phyloP scores from a whole-genome alignment of 1,139 yeast species.

The Ogataea hybrid region DNA sequence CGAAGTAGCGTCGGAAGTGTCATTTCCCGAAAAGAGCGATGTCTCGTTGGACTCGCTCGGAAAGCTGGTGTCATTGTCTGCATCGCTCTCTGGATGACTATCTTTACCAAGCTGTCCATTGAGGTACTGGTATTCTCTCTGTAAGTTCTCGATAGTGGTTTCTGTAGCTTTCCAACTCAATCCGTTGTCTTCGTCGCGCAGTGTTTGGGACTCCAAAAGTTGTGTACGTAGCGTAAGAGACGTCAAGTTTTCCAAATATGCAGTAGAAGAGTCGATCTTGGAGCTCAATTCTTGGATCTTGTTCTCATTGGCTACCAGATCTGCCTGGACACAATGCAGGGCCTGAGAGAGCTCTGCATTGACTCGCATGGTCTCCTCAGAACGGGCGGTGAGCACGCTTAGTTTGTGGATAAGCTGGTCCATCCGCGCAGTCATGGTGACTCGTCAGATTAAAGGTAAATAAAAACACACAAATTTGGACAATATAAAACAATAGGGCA shows the following conservation, averaged over 20 bases:
- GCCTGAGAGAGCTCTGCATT: slow-evolving; percentile 20
- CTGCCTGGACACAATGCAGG: slow-evolving; percentile 18
- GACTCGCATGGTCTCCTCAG: slow-evolving; percentile 15
- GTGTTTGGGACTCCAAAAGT: slow-evolving; percentile 37
- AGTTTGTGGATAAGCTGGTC: slow-evolving; percentile 7
- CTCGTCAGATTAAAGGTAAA: slow-evolving; percentile 11
- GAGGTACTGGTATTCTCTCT: slow-evolving; percentile 45
- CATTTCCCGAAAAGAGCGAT: neutral
- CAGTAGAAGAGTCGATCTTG: slow-evolving; percentile 27
- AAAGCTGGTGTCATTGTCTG: neutral
- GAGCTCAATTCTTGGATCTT: slow-evolving; percentile 23
- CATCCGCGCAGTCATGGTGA: slow-evolving; percentile 8
- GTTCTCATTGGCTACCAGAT: slow-evolving; percentile 20
- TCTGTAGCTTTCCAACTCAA: slow-evolving; percentile 42
- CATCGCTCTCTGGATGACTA: slow-evolving; percentile 10
- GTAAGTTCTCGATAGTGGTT: slow-evolving; percentile 48
- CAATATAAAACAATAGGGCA: slow-evolving; percentile 7
- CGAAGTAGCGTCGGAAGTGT: neutral
- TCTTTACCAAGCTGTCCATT: slow-evolving; percentile 27
- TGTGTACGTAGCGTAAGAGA: slow-evolving; percentile 37
- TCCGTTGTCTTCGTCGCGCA: slow-evolving; percentile 32
- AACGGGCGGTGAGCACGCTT: slow-evolving; percentile 8
- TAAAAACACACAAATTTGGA: slow-evolving; percentile 10
- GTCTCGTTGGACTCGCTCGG: neutral
- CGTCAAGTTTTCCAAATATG: slow-evolving; percentile 33